phyloP scores from a whole-genome alignment of 2,329 filamentous ascomycete species.

The Sporothrix variecibatus region DNA sequence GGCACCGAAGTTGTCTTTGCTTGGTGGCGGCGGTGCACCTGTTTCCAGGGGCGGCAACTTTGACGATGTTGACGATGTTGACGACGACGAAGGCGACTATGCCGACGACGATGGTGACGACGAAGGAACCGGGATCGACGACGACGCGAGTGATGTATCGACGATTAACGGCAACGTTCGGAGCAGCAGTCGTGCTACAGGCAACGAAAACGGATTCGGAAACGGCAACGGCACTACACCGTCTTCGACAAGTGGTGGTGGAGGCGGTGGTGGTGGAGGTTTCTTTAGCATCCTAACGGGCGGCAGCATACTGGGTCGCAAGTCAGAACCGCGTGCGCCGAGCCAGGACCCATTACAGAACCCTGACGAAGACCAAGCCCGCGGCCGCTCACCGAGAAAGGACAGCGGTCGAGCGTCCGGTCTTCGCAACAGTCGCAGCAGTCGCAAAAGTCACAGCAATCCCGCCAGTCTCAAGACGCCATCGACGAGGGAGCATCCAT shows the following conservation, averaged over 20 bases:
- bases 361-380: not conserved
- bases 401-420: conserved; percentile 26
- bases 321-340: not conserved
- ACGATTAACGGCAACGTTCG: conserved; percentile 26
- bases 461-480: not conserved
- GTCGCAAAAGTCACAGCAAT: not conserved
- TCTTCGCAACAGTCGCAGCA: not conserved
- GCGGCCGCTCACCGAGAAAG: conserved; percentile 23
- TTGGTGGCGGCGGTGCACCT: conserved; percentile 37
- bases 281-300: conserved; percentile 66
- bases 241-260: conserved; percentile 26
- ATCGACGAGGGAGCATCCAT: not conserved
- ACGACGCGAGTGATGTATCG: conserved; percentile 42
- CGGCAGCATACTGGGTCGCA: conserved; percentile 56
- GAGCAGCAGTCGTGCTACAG: not conserved
- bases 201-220: not conserved
- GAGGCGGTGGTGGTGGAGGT: conserved; percentile 50
- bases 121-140: conserved; percentile 37
- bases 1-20: conserved; percentile 25
- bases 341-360: conserved; percentile 43
- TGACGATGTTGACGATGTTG: not conserved
- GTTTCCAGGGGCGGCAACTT: not conserved
- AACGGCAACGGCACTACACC: not conserved
- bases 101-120: conserved; percentile 37
- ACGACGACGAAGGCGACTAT: conserved; percentile 36